Evolutionary conservation across 305 asterid species (phyloP), one percentile per base, ranked within the genome.

Genomic region (Solanum chacoense): DNA sequence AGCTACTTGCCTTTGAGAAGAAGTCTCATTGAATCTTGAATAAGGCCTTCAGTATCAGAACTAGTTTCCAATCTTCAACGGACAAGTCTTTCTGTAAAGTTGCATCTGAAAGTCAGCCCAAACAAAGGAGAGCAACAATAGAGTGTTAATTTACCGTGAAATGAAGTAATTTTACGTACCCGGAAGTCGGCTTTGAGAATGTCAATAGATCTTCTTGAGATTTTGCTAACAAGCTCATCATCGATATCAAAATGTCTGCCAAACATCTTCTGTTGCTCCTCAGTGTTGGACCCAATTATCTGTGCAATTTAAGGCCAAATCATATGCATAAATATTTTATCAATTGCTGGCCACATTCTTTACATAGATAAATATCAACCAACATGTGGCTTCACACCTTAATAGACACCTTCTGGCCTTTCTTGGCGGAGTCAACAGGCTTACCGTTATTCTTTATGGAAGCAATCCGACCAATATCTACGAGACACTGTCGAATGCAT

Each of bases 201-300:
- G 80, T 98, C 98, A 37, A 98, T 98, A 31, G 99, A 98, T 42
- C 55, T 42, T 91, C 88, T 93, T 63, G 98, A 93, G 91, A 96
- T 94, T 86, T 92, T 95, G 94, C 99, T 96, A 88, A 96, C 98
- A 42, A 98, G 99, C 96, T 95, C 98, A 84, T 95, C 98, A 86
- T 98, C 98, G 40, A 91, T 88, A 88, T 95, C 97, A 91, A 98
- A 98, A 92, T 96, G 99, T 89, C 99, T 92, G 88, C 99, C 99
- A 89, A 92, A 93, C 97, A 94, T 94, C 91, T 94, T 96, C 89
- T 95, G 99, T 88, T 96, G 98, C 92, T 95, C 99, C 38, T 95
- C 98, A 0, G 98, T 74, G 88, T 95, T 96, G 89, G 93, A 92
- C 87, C 99, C 94, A 81, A 93, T 92, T 40, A 98, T 95, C 99